These are phyloP conservation scores for Entomophthora muscae DNA, from an alignment of 371 early-diverging fungal species.

Conservation along the genomic window DNA sequence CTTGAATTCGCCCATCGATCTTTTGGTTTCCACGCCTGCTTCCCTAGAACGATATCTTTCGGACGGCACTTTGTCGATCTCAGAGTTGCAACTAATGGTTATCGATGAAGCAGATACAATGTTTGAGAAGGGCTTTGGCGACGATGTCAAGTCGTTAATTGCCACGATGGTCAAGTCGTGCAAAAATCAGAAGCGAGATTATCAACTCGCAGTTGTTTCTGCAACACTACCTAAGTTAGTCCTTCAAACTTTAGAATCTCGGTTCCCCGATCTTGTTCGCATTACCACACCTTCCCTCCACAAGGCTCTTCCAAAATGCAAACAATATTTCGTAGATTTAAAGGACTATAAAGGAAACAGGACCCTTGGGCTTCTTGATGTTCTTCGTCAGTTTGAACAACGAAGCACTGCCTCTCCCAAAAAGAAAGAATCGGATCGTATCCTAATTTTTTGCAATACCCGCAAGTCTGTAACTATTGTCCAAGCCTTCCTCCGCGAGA, in stretches of 20 bases:
- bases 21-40: slow-evolving; percentile 67
- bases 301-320: slow-evolving; percentile 46
- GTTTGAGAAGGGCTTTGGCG: slow-evolving; percentile 64
- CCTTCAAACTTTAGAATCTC: slow-evolving; percentile 28
- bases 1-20: slow-evolving; percentile 42
- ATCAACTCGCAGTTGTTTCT: slow-evolving; percentile 35
- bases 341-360: slow-evolving; percentile 36
- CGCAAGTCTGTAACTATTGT: slow-evolving; percentile 40
- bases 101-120: slow-evolving; percentile 90
- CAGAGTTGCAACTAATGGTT: slow-evolving; percentile 39
- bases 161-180: slow-evolving; percentile 14
- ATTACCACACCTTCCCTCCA: slow-evolving; percentile 75
- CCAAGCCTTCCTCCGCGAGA: slow-evolving; percentile 32
- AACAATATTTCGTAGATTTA: slow-evolving; percentile 59
- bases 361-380: slow-evolving; percentile 44
- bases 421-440: slow-evolving; percentile 20
- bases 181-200: slow-evolving; percentile 9
- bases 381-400: slow-evolving; percentile 30
- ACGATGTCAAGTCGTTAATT: slow-evolving; percentile 33
- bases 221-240: slow-evolving; percentile 80
- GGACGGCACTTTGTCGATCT: slow-evolving; percentile 28
- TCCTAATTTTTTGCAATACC: slow-evolving; percentile 78
- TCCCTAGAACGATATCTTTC: slow-evolving; percentile 23
- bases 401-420: slow-evolving; percentile 23
- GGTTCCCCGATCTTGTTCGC: slow-evolving; percentile 33